phyloP scores from a whole-genome alignment of 2,329 filamentous ascomycete species.

The Diaporthe sp. region DNA sequence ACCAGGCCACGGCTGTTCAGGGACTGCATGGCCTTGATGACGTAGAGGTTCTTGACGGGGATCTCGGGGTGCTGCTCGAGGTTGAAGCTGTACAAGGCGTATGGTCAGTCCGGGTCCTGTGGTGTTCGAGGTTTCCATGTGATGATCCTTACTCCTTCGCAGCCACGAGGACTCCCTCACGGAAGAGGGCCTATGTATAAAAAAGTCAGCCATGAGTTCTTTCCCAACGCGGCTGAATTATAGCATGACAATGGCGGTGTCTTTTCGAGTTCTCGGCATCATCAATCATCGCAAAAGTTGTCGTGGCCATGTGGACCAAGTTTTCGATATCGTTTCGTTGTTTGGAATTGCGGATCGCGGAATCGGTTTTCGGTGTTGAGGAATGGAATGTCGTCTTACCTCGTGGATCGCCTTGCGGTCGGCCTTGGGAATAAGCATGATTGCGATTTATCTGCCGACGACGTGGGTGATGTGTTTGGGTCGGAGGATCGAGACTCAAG shows the following conservation, averaged over 20 bases:
- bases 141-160: constrained; percentile 79
- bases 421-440: constrained; percentile 99
- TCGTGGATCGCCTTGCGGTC: constrained; percentile 99
- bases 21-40: constrained; percentile 99
- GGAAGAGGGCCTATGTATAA: constrained; percentile 78
- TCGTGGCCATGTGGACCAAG: neutral
- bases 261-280: constrained; percentile 14
- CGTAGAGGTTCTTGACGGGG: constrained; percentile 99
- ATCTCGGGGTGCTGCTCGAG: constrained; percentile 97
- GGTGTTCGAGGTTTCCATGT: constrained; percentile 20
- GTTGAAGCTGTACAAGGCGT: constrained; percentile 74
- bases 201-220: constrained; percentile 47
- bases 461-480: constrained; percentile 61
- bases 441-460: constrained; percentile 66
- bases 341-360: constrained; percentile 30
- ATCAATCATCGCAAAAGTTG: constrained; percentile 29
- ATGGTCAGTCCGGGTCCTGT: constrained; percentile 32
- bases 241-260: neutral
- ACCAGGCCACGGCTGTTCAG: constrained; percentile 98
- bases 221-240: neutral
- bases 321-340: constrained; percentile 36
- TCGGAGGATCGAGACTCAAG: constrained; percentile 45
- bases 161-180: constrained; percentile 92
- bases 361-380: constrained; percentile 24
- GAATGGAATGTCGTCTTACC: constrained; percentile 54